Evolutionary conservation across 2,329 filamentous ascomycete species (phyloP), one percentile per base, ranked within the genome.

Genomic region (Colletotrichum echinochloae): DNA sequence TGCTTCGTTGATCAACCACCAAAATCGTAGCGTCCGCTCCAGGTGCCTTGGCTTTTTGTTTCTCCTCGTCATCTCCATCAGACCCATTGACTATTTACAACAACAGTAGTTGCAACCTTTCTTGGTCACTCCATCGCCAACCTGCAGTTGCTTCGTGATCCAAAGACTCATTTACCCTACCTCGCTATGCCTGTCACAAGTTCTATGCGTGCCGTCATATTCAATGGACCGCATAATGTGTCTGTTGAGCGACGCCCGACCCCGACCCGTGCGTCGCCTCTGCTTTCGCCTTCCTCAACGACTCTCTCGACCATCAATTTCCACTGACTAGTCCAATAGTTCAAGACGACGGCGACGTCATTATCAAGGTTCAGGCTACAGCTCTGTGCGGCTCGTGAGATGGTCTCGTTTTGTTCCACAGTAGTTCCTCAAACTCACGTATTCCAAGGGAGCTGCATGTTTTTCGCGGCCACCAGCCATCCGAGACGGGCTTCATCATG

Each of bases 201-300:
- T 39, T 93, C 88, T 0, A 97, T 98, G 95, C 92, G 93, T 80
- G 94, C 94, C 37, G 93, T 98, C 37, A 88, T 97, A 65, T 97
- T 97, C 83, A 91, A 95, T 72, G 94, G 92, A 2, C 91, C 92
- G 5, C 86, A 88, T 76, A 90, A 93, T 77, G 87, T 97, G 65
- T 91, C 88, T 0, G 82, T 98, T 65, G 92, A 97, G 81, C 89
- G 96, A 70, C 88, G 93, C 26, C 94, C 94, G 0, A 86, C 95
- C 16, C 95, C 95, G 1, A 87, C 89, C 74, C 86, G 86, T 84
- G 72, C 77, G 81, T 75, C n/a, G 52, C 23, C 39, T 71, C 35
- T 49, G 33, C 46, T 37, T 37, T 39, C 16, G 16, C 28, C 18
- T 23, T 48, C 23, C 20, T n/a, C 8, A 12, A 18, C 56, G n/a